Conservation (phyloP, 2,329 filamentous ascomycete species). For the Talaromyces amestolkiae region DNA sequence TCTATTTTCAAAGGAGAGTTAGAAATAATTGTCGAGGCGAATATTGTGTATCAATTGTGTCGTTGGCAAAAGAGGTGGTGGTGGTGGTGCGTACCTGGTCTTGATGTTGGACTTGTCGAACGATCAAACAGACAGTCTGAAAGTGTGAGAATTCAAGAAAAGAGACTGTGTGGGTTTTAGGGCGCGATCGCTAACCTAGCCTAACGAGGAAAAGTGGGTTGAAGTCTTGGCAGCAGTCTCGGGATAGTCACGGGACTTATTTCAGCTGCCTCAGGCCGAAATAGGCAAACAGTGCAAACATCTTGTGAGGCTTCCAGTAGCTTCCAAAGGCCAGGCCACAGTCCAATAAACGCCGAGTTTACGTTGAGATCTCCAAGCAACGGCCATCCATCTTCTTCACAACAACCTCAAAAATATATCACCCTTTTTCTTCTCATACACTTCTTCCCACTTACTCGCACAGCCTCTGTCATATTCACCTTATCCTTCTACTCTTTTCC, state of each 20-base stretch:
- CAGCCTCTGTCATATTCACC: constrained; percentile 8
- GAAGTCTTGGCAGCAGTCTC: constrained; percentile 28
- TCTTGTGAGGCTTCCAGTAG: constrained; percentile 39
- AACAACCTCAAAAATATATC: not conserved
- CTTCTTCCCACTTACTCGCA: not conserved
- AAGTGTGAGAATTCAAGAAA: constrained; percentile 42
- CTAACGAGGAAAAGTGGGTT: constrained; percentile 26
- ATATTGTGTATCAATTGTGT: constrained; percentile 23
- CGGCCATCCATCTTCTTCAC: constrained; percentile 1
- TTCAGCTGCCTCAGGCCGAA: constrained; percentile 25
- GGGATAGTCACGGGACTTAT: not conserved
- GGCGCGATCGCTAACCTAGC: constrained; percentile 48
- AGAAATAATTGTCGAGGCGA: constrained; percentile 19
- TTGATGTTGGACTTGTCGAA: constrained; percentile 44
- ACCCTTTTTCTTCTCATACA: not conserved
- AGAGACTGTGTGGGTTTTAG: constrained; percentile 46
- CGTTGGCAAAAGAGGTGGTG: constrained; percentile 28
- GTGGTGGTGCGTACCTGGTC: constrained; percentile 41
- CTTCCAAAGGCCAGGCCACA: constrained; percentile 32
- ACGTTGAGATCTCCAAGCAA: constrained; percentile 1
- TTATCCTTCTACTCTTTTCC: constrained; percentile 13
- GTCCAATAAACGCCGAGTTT: not conserved
- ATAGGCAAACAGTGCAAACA: constrained; percentile 37
- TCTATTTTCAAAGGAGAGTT: constrained; percentile 29
- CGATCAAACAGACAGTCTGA: constrained; percentile 26